Evolutionary conservation across 805 yeast species (phyloP), one percentile per base, ranked within the genome.

Genomic region (Ogataea methylovora): DNA sequence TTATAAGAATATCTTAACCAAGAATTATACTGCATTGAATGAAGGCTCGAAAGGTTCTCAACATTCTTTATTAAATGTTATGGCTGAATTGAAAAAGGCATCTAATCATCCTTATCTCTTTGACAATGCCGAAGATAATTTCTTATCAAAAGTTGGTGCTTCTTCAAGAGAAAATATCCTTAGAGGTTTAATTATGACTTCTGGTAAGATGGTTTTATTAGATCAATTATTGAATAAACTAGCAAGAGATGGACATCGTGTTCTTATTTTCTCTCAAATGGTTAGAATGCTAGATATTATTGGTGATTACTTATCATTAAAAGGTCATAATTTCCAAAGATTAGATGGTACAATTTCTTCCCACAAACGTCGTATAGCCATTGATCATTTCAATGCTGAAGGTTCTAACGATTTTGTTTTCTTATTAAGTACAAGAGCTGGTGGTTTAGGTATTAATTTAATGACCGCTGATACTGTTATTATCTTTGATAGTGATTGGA

Each of bases 401-500:
- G 95, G 76, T 32, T 85, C 96, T 4, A 82, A 79, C 36, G 98
- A 92, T 57, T 90, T 88, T 54, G 94, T 79, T 2, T 92, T 92
- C 43, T 60, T 92, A 51, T 65, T 92, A 34, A 82, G 94, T 17
- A 92, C 99, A 1, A 76, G 99, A 65, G 99, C 99, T 11, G 99
- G 99, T 66, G 99, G 99, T 35, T 69, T 92, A 41, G 99, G 99
- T 61, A 92, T 92, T 55, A 92, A 92, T 57, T 69, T 92, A 55
- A 92, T 92, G 98, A 92, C 98, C 5, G 99, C 99, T 4, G 99
- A 92, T 54, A 92, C 99, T 7, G 99, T 92, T 20, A 85, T 92
- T 47, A 90, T 92, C 27, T 92, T 92, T 61, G 98, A 92, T 60
- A 85, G 95, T 4, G 98, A 92, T 63, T 92, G 98, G 98, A 92